Evolutionary conservation across 1,139 yeast species (phyloP).

Genomic region (Saccharomyces hybrid): DNA sequence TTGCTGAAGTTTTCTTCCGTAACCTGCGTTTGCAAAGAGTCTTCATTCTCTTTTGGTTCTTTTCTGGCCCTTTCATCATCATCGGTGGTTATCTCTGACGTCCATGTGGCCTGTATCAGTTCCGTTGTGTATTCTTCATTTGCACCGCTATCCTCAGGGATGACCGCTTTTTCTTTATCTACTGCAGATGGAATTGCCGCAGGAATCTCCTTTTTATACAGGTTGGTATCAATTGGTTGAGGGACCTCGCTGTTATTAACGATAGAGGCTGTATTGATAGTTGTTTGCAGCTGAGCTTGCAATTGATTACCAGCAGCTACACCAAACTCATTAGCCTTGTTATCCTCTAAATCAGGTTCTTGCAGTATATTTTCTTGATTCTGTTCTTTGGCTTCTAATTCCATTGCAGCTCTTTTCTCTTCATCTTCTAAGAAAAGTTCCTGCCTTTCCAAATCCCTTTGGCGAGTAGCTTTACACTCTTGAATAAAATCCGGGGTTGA

Average conservation of each 20-base stretch:
- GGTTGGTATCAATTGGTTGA: background rate
- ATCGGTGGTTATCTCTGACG: background rate
- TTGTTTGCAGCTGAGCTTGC: constrained; percentile 15
- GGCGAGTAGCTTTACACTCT: constrained; percentile 69
- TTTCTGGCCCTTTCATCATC: background rate
- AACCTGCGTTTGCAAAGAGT: background rate
- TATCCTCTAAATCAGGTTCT: constrained; percentile 1
- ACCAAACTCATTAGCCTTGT: constrained; percentile 11
- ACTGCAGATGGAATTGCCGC: background rate
- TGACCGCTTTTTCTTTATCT: background rate
- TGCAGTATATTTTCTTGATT: background rate
- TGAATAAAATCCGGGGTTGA: constrained; percentile 62
- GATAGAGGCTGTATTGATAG: background rate
- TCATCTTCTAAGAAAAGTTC: constrained; percentile 35
- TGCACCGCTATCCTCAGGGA: background rate
- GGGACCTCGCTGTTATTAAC: background rate
- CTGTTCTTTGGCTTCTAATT: constrained; percentile 11
- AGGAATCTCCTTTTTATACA: background rate
- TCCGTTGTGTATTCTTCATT: background rate
- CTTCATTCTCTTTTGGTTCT: background rate
- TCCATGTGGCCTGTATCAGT: background rate
- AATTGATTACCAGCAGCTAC: constrained; percentile 28
- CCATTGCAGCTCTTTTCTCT: constrained; percentile 26
- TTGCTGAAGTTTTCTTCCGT: background rate
- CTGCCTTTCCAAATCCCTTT: constrained; percentile 57